Conservation (phyloP, 129 eudicot species). For the Flaveria bidentis region DNA sequence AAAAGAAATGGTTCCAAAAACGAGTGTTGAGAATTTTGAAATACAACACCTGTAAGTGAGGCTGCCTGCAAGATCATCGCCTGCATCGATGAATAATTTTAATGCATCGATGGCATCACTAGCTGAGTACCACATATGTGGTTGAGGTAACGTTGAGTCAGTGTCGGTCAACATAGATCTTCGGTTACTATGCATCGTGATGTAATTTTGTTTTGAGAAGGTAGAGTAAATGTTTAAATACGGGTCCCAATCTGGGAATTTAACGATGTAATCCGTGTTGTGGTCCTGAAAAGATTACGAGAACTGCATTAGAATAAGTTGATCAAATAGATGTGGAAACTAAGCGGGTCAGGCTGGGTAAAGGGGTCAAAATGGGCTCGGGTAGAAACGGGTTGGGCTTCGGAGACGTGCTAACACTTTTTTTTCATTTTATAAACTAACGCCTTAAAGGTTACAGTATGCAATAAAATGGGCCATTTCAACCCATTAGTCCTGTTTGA, state of each 20-base stretch:
- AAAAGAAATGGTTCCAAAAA: neutral
- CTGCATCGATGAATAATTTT: conserved; percentile 69
- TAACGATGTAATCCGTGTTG: conserved; percentile 81
- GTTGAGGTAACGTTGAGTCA: conserved; percentile 53
- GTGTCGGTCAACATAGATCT: conserved; percentile 54
- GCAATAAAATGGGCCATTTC: neutral
- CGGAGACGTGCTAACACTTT: neutral
- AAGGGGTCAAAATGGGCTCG: neutral
- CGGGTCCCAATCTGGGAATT: conserved; percentile 97
- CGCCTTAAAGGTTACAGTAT: neutral
- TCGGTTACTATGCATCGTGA: conserved; percentile 29
- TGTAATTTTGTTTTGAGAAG: conserved; percentile 33
- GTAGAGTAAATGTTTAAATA: conserved; percentile 22
- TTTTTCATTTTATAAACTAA: neutral
- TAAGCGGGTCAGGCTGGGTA: neutral
- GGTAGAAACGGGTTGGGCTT: neutral
- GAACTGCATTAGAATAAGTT: conserved; percentile 1
- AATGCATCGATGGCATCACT: conserved; percentile 59
- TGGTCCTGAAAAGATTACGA: conserved; percentile 57
- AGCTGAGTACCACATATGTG: conserved; percentile 90
- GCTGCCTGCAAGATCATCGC: conserved; percentile 63
- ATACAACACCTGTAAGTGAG: conserved; percentile 73
- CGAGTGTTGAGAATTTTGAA: neutral
- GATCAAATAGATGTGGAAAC: neutral
- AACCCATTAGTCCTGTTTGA: neutral